phyloP scores from a whole-genome alignment of 2,329 filamentous ascomycete species.

The Hymenoscyphus scutula region DNA sequence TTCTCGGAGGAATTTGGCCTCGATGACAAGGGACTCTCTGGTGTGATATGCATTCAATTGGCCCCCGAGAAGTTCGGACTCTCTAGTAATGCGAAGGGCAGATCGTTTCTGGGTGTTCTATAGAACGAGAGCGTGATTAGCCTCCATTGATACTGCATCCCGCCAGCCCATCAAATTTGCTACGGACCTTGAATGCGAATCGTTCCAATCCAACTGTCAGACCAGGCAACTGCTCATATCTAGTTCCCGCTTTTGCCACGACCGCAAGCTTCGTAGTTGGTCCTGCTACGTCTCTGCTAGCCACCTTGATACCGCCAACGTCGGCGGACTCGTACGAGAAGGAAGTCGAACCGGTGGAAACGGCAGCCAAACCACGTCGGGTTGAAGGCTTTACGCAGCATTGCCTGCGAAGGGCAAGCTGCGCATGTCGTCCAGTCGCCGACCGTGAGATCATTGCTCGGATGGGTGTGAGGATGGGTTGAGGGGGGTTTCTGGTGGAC shows the following conservation, averaged over 20 bases:
- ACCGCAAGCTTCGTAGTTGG: slow-evolving; percentile 88
- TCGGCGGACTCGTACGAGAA: slow-evolving; percentile 87
- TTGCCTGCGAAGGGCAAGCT: slow-evolving; percentile 58
- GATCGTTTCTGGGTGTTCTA: slow-evolving; percentile 86
- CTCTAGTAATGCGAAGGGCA: slow-evolving; percentile 87
- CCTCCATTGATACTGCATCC: slow-evolving; percentile 7
- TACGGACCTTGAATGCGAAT: slow-evolving; percentile 90
- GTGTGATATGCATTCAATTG: slow-evolving; percentile 86
- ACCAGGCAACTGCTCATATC: slow-evolving; percentile 87
- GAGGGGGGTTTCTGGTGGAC: slow-evolving; percentile 20
- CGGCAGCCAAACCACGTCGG: slow-evolving; percentile 61
- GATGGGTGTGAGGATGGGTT: slow-evolving; percentile 40
- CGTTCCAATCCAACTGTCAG: slow-evolving; percentile 87
- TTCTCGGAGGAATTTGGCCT: slow-evolving; percentile 91
- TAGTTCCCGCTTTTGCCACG: slow-evolving; percentile 89
- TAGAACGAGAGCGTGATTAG: slow-evolving; percentile 17
- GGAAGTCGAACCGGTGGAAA: slow-evolving; percentile 65
- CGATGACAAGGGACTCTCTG: slow-evolving; percentile 86
- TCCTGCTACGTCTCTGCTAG: slow-evolving; percentile 83
- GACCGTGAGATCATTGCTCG: slow-evolving; percentile 66
- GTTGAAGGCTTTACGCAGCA: slow-evolving; percentile 54
- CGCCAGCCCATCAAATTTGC: slow-evolving; percentile 23
- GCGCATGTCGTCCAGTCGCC: slow-evolving; percentile 61
- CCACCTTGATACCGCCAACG: slow-evolving; percentile 85
- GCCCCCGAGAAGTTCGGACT: slow-evolving; percentile 91